Base-by-base conservation (phyloP, 2,329 filamentous ascomycete genomes). In the Huntiella moniliformis region DNA sequence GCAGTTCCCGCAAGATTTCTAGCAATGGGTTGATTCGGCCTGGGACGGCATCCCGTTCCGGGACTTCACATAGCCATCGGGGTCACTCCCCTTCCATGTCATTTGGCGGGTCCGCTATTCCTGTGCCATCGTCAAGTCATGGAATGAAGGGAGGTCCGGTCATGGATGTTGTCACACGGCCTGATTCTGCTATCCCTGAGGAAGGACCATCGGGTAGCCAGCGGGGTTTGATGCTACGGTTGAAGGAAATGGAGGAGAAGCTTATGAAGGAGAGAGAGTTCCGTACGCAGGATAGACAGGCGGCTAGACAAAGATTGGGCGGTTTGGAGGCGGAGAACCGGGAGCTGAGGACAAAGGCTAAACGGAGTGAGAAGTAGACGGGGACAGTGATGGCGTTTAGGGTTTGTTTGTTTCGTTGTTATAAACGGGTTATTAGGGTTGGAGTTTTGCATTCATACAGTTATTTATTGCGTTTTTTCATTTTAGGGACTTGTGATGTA, bases 241-340 rank as follows among this genome's bases (percentile, higher is more conserved):
- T 96, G 32, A 77, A 84, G 48, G 87, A 96, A 57, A 66, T 96
- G 53, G 91, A 98, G 66, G 73, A 79, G 53, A 76, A 92, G 54
- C 67, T 98, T 13, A 93, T 94, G 60, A 78, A 82, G 39, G 91
- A 98, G 63, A 68, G 91, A 11, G 91, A 96, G 61, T 86, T 79
- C 1, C 67, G 91, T 38, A 67, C 92, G 45, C 67, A 93, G 48
- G 91, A 98, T 62, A 75, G 91, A 3, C 80, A 73, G 41, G 86
- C 85, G 17, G 88, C 88, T 22, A 67, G 83, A 46, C 81, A 86
- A 63, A 68, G 88, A 44, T 63, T 94, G 0, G 79, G 85, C 49
- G 81, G 86, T 51, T 71, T 80, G n/a, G 73, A 78, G 57, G 66
- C 71, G 45, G 79, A 86, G 63, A 85, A 85, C 56, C 72, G 79